phyloP scores from a whole-genome alignment of 2,329 filamentous ascomycete genomes.

The Beauveria asiatica region DNA sequence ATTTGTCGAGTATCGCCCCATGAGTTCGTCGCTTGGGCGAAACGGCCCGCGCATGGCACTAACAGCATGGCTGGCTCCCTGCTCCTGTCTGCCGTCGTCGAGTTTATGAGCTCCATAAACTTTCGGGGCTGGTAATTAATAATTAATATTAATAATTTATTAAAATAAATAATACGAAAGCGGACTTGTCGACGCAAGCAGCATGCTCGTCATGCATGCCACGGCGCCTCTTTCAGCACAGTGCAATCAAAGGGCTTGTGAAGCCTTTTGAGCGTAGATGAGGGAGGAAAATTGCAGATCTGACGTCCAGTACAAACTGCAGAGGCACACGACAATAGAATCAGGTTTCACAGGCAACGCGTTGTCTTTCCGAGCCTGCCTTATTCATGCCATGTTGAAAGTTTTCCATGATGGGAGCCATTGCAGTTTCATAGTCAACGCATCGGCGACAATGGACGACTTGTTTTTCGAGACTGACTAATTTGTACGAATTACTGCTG shows the following conservation, averaged over 20 bases:
- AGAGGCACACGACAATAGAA: not conserved
- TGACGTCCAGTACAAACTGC: not conserved
- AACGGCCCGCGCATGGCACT: slow-evolving; percentile 4
- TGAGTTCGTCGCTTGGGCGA: slow-evolving; percentile 1
- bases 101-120: not conserved
- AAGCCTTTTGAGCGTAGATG: not conserved
- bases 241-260: not conserved
- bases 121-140: not conserved
- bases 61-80: not conserved
- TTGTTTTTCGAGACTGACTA: not conserved
- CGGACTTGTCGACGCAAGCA: not conserved
- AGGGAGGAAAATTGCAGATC: not conserved
- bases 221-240: not conserved
- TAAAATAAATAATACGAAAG: not conserved
- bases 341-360: not conserved
- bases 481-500: not conserved
- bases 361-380: not conserved
- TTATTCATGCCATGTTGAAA: no score
- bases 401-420: no score
- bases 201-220: not conserved
- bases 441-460: not conserved
- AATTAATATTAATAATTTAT: no score
- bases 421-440: not conserved
- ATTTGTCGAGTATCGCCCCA: not conserved
- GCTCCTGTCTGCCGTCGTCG: not conserved